Evolutionary conservation across 1,139 yeast genomes (phyloP), one percentile per base, ranked within the genome.

Genomic region (Trichomonascaceae sp.): DNA sequence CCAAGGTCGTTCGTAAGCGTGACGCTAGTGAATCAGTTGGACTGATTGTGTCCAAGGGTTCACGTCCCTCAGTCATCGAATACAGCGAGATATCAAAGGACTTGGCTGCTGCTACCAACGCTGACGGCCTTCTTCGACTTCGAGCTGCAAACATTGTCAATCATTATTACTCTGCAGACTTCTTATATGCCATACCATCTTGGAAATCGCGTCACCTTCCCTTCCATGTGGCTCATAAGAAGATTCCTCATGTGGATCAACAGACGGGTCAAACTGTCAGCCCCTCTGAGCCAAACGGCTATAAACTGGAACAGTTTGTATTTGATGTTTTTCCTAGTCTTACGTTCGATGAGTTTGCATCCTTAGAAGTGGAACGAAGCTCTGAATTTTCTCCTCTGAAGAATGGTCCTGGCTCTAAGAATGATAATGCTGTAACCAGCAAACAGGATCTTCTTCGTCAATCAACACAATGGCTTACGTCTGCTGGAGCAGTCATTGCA

Each of bases 71-170:
- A 58, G 99, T 95, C 50, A 87, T 95, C 63, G 99, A 95, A 71
- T 95, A 95, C 72, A 85, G 95, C 53, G 99, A 95, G 71, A 90
- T 95, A 59, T 77, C 90, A 12, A 66, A 74, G 43, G 93, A 86
- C 60, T 76, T 91, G 63, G 86, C 95, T 38, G 83, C 81, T 58
- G 73, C 73, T 45, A 85, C 80, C 55, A 78, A 80, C 12, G 66
- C 71, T 15, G 80, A 83, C 63, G 53, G 60, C 12, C 77, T 85
- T 61, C 76, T 95, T 57, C 81, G 80, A 61, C 80, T 89, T 65
- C 80, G 99, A 62, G 97, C 98, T 7, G 99, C 97, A 22, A 95
- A 95, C 71, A 95, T 95, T 61, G 99, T 93, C 57, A 95, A 95
- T 68, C 99, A 95, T 71, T 95, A 91, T 73, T 95, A 93, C 72